These are phyloP conservation scores for Talaromyces sp. DNA, from an alignment of 2,329 filamentous ascomycete genomes.

Conservation along the genomic window DNA sequence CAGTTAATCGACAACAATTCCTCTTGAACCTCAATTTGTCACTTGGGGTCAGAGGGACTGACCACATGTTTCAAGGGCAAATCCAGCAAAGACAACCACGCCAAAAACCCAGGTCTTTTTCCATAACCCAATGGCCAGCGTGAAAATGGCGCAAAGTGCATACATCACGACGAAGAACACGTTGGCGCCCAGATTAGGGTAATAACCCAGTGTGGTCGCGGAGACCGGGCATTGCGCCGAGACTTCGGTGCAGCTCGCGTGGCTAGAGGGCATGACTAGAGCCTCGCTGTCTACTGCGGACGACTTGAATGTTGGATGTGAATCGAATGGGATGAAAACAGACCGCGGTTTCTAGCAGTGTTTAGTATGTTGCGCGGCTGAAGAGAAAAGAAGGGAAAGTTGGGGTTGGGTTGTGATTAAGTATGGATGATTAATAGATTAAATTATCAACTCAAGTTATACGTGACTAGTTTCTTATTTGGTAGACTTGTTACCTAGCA, in stretches of 20 bases:
- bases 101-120: slow-evolving; percentile 52
- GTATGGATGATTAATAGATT: neutral
- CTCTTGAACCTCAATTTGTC: neutral
- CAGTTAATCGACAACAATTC: neutral
- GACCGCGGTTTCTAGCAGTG: too few relatives aligned
- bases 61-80: slow-evolving; percentile 42
- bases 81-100: slow-evolving; percentile 44
- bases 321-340: too few relatives aligned
- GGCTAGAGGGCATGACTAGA: slow-evolving; percentile 1
- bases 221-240: slow-evolving; percentile 37
- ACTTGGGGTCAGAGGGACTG: slow-evolving; percentile 27
- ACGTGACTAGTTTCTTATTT: too few relatives aligned
- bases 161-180: slow-evolving; percentile 48
- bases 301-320: neutral
- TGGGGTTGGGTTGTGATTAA: neutral
- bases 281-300: neutral
- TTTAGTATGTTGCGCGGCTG: neutral
- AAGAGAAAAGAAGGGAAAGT: neutral
- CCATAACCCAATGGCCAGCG: slow-evolving; percentile 44
- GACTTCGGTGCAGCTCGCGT: slow-evolving; percentile 27
- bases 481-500: too few relatives aligned
- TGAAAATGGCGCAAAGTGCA: slow-evolving; percentile 42
- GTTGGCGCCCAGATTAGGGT: slow-evolving; percentile 46
- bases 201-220: slow-evolving; percentile 46
- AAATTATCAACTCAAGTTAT: too few relatives aligned